Evolutionary conservation across 2,329 filamentous ascomycete genomes (phyloP), one percentile per base, ranked within the genome.

Genomic region (Cercospora sesami): DNA sequence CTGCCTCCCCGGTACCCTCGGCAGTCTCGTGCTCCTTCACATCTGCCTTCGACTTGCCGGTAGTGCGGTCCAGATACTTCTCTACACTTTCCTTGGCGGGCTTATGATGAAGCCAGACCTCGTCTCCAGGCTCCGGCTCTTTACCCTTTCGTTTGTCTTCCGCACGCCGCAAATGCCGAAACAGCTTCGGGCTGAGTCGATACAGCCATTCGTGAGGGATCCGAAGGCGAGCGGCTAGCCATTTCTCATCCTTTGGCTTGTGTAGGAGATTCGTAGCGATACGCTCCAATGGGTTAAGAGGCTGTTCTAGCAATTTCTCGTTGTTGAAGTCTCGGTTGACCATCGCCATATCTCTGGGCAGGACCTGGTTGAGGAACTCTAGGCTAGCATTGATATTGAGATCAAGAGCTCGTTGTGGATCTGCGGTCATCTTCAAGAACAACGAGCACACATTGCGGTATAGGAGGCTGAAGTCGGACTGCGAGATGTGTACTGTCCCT

Each of bases 391-490:
- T 86, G 71, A 89, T 82, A 55, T 89, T 90, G 42, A 91, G 80
- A 74, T 88, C 86, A 28, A 90, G 83, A 2, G 88, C 88, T 64
- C 89, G 82, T 59, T 84, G 79, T 0, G 88, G 87, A 72, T 90
- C 84, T n/a, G 89, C 85, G 14, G 88, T 86, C 61, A 85, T 86
- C 76, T 91, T 91, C 69, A 88, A 80, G 14, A 90, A 78, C 8
- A 87, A 75, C 1, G 86, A 85, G 75, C 86, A 85, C 71, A 87
- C 80, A 48, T 84, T 82, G 4, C 85, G 86, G 73, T 90, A 91
- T 18, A 91, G 78, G 1, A 91, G 79, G 1, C 86, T 85, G 73
- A 91, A 91, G 77, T 91, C 89, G 1, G 86, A 88, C 75, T 90
- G 88, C 5, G 85, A 86, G 31, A 91, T 81, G 74, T 91, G 88